A percentile compares a stretch with the other conserved stretches of the same genome.
phyloP scores from a whole-genome alignment of 768 basidiomycete genomes.

The Phaeotremella fagi region DNA sequence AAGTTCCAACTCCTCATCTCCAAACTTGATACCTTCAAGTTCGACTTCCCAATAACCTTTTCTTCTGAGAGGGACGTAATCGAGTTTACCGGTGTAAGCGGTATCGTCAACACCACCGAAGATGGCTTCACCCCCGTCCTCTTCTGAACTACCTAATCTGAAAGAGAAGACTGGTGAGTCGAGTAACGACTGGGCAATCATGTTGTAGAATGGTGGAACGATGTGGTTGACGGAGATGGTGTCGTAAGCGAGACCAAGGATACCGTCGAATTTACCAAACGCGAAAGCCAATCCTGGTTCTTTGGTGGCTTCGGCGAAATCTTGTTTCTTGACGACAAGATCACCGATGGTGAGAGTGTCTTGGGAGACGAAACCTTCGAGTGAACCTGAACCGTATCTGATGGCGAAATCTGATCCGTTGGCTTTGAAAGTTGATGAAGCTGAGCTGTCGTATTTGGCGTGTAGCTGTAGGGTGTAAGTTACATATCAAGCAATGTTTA shows the following conservation, averaged over 20 bases:
- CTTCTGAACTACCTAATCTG: conserved; percentile 78
- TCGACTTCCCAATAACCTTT: conserved; percentile 99
- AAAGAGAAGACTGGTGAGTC: conserved; percentile 89
- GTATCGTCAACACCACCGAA: conserved; percentile 81
- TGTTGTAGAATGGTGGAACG: conserved; percentile 87
- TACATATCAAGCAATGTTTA: not conserved
- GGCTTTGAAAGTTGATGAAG: conserved; percentile 78
- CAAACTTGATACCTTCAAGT: conserved; percentile 78
- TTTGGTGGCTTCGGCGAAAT: conserved; percentile 92
- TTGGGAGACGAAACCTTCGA: conserved; percentile 90
- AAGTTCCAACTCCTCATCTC: conserved; percentile 78
- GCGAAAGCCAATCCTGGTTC: conserved; percentile 97
- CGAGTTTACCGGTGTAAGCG: conserved; percentile 74
- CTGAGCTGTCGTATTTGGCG: conserved; percentile 73
- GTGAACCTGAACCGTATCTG: conserved; percentile 90
- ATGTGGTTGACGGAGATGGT: conserved; percentile 88
- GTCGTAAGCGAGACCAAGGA: conserved; percentile 88
- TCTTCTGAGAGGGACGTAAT: conserved; percentile 83
- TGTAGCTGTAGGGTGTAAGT: conserved; percentile 61
- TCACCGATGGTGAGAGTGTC: conserved; percentile 80
- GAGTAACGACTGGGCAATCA: conserved; percentile 76
- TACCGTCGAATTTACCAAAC: conserved; percentile 83
- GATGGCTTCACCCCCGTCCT: conserved; percentile 81
- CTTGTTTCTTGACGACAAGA: conserved; percentile 64
- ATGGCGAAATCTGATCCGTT: conserved; percentile 88